Base-by-base conservation (phyloP, 371 early-diverging fungal species). In the Circinella minor region DNA sequence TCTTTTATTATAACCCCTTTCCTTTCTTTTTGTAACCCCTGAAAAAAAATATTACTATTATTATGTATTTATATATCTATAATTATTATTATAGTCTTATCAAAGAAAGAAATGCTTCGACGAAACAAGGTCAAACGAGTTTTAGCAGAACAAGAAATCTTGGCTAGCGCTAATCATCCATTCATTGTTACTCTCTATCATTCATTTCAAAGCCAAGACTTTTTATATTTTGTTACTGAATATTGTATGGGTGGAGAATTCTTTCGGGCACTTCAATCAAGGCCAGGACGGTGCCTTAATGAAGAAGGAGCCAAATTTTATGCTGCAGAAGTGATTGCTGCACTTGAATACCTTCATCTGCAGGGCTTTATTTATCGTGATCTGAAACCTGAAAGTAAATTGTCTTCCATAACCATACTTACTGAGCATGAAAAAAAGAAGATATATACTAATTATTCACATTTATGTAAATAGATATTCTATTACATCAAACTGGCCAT, bases 171-270 rank as follows among this genome's bases (percentile, higher is more conserved):
- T 59, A 97, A 98, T 82, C 96, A 96, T 76, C 98, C 98, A 6
- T 99, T 99, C 82, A 95, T 99, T 74, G 96, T 98, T n/a, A 94
- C 98, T 36, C 86, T 99, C 55, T 96, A 96, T 81, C 96, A 97
- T 81, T 93, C 94, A 15, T 98, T 99, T 79, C 98, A 98, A 80
- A 94, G 94, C 68, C 92, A 95, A 72, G 93, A 95, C 55, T 90
- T 97, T 67, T 81, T 99, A 36, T 99, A 96, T 77, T 92, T 99
- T 75, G 93, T 97, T 63, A 98, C 98, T 96, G 99, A 99, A 74
- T 99, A 98, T 84, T 98, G 99, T 74, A 87, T 92, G 74, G 99
- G 99, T 54, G 99, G 99, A 61, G 99, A 99, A 85, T 98, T 98
- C 77, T 97, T 95, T 79, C 80, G 95, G 85, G 90, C 91, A 8